Evolutionary conservation across 768 basidiomycete species (phyloP).

Genomic region (Tulasnella sp.): DNA sequence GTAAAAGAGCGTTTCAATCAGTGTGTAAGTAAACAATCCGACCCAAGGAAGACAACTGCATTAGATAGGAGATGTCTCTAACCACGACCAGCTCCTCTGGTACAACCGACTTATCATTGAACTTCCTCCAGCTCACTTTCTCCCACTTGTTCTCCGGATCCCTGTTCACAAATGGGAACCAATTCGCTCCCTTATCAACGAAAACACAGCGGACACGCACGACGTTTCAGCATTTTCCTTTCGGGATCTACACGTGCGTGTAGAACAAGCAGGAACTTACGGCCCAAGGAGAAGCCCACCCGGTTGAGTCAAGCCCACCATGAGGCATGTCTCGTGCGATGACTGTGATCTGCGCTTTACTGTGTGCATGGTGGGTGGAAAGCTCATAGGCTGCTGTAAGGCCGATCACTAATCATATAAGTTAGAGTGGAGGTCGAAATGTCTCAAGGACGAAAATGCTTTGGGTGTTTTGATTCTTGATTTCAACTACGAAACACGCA

Average conservation of each 20-base stretch:
- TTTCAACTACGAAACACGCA: not conserved
- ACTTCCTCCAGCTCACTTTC: constrained; percentile 31
- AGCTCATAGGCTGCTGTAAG: constrained; percentile 24
- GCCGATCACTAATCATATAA: constrained; percentile 13
- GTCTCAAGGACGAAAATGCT: not conserved
- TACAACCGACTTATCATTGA: not conserved
- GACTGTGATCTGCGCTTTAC: constrained; percentile 25
- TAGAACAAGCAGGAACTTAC: constrained; percentile 24
- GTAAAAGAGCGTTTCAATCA: constrained; percentile 30
- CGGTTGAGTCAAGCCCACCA: constrained; percentile 29
- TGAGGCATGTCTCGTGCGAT: constrained; percentile 33
- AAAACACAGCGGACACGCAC: not conserved
- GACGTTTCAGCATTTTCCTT: not conserved
- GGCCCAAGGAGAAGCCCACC: constrained; percentile 43
- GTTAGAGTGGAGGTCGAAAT: not conserved
- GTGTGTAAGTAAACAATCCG: constrained; percentile 34
- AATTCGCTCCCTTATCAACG: constrained; percentile 34
- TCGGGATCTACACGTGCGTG: not conserved
- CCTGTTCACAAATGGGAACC: constrained; percentile 31
- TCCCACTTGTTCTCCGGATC: constrained; percentile 32
- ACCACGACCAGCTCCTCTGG: constrained; percentile 5
- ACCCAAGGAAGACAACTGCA: too few species aligned
- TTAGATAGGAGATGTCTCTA: not conserved
- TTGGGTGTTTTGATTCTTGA: too few species aligned
- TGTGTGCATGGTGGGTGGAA: constrained; percentile 21